Percentiles rank a stretch among this genome's conserved stretches.
Evolutionary conservation across 2,329 filamentous ascomycete species (phyloP).

Genomic region (Hypoxylon sp.): DNA sequence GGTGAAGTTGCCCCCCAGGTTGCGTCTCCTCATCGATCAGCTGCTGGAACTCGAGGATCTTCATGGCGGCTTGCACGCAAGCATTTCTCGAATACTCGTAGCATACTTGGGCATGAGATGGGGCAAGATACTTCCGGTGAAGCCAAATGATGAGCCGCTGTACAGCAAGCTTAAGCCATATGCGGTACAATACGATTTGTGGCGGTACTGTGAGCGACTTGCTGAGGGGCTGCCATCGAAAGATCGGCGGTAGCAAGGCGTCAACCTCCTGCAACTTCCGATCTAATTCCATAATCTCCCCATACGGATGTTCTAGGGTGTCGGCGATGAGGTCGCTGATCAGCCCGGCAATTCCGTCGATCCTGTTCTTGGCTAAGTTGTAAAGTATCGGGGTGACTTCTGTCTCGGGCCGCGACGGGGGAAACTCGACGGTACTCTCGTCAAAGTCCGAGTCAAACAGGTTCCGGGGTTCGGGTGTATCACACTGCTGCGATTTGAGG

Average conservation of each 20-base stretch:
- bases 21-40: slow-evolving; percentile 1
- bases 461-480: slow-evolving; percentile 10
- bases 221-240: background rate
- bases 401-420: slow-evolving; percentile 3
- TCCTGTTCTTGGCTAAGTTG: slow-evolving; percentile 3
- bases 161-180: background rate
- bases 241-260: background rate
- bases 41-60: slow-evolving; percentile 3
- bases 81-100: slow-evolving; percentile 4
- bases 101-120: background rate
- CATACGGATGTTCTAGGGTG: background rate
- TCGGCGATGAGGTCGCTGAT: slow-evolving; percentile 18
- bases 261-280: background rate
- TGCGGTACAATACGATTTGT: background rate
- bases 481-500: slow-evolving; percentile 19
- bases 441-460: slow-evolving; percentile 18
- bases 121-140: background rate
- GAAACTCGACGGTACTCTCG: slow-evolving; percentile 1
- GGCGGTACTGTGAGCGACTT: background rate
- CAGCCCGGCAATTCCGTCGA: background rate
- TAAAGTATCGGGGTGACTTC: slow-evolving; percentile 16
- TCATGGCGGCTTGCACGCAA: background rate
- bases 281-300: slow-evolving; percentile 2
- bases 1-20: background rate
- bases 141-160: background rate